Conservation (phyloP, 2,329 filamentous ascomycete species). For the Fusarium foetens region DNA sequence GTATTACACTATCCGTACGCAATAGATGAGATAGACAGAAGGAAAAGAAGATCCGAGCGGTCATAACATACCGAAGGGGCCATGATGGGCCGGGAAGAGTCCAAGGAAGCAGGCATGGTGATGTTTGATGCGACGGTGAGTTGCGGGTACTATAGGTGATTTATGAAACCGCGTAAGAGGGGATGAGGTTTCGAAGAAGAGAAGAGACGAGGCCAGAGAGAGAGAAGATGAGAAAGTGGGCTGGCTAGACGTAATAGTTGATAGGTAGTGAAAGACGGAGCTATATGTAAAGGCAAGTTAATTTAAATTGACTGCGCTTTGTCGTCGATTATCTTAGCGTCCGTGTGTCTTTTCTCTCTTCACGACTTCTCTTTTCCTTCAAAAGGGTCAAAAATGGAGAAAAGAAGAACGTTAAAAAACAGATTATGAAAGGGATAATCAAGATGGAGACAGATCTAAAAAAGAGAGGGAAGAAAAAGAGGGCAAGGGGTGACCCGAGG, state of each 20-base stretch:
- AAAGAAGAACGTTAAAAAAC: not conserved
- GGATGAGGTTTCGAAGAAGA: conserved; percentile 19
- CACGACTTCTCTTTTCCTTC: not conserved
- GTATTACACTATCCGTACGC: not conserved
- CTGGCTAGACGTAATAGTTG: conserved; percentile 13
- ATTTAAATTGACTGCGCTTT: conserved; percentile 21
- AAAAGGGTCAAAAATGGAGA: not conserved
- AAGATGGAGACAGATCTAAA: not conserved
- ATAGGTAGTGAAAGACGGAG: conserved; percentile 11
- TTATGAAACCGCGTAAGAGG: conserved; percentile 22
- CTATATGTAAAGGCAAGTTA: conserved; percentile 16
- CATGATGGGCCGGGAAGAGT: conserved; percentile 71
- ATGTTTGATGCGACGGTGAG: conserved; percentile 37
- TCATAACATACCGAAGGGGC: conserved; percentile 66
- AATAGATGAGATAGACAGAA: conserved; percentile 1
- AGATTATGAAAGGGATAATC: not conserved
- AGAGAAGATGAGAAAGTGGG: conserved; percentile 11
- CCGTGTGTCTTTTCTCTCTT: not conserved
- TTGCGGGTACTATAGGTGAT: conserved; percentile 15
- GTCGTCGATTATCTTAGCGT: conserved; percentile 6
- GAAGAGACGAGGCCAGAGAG: conserved; percentile 3
- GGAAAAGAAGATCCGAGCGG: conserved; percentile 30
- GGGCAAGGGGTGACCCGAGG: not conserved
- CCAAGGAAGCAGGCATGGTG: conserved; percentile 67
- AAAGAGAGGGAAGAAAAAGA: not conserved